A percentile compares a stretch with the other conserved stretches of the same genome.
Evolutionary conservation across 176 grass and related monocot genomes (phyloP).

Genomic region (Leersia perrieri): DNA sequence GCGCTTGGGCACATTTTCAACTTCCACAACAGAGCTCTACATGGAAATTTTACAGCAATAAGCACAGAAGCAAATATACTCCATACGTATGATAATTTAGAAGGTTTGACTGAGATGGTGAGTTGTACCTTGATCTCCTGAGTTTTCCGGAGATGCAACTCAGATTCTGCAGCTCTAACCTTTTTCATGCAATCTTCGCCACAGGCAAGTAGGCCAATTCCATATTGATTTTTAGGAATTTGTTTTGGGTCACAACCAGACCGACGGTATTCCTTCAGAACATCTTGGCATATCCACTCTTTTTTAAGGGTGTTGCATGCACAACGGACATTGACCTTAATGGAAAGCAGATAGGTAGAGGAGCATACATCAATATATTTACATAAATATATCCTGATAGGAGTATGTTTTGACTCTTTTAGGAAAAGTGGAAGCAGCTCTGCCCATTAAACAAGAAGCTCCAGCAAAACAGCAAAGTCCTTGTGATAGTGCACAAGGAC

Average conservation of each 20-base stretch:
- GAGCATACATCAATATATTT: neutral
- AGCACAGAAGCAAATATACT: neutral
- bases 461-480: neutral
- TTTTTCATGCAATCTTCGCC: slow-evolving; percentile 60
- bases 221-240: slow-evolving; percentile 71
- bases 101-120: neutral
- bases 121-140: slow-evolving; percentile 65
- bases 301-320: slow-evolving; percentile 80
- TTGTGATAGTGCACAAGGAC: neutral
- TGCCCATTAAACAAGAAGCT: neutral
- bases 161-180: slow-evolving; percentile 49
- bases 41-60: slow-evolving; percentile 14
- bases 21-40: slow-evolving; percentile 37
- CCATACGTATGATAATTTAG: neutral
- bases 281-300: slow-evolving; percentile 89
- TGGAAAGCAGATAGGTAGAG: slow-evolving; percentile 23
- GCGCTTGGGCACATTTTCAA: slow-evolving; percentile 64
- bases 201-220: slow-evolving; percentile 78
- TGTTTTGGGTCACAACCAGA: slow-evolving; percentile 72
- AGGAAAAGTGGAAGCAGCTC: neutral
- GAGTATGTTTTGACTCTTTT: neutral
- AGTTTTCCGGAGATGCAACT: slow-evolving; percentile 76
- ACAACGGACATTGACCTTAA: slow-evolving; percentile 83
- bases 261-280: slow-evolving; percentile 62
- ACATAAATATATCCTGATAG: neutral